phyloP scores from a whole-genome alignment of 768 basidiomycete genomes.

The Lyophyllum atratum region DNA sequence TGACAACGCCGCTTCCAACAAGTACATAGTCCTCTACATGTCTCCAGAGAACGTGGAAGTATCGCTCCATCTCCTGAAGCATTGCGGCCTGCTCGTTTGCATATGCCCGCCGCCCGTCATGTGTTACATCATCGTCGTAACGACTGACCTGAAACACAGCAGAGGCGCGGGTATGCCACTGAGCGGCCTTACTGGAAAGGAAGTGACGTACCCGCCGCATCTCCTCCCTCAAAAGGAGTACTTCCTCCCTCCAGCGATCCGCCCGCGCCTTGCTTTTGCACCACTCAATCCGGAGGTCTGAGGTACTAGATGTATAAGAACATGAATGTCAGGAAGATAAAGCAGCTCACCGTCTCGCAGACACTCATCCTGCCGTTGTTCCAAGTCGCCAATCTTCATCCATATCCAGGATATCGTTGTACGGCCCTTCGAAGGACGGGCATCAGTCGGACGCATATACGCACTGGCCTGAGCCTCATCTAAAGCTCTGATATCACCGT shows the following conservation, averaged over 20 bases:
- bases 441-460: no score
- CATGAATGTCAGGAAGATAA: no score
- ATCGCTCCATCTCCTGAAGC: neutral
- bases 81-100: neutral
- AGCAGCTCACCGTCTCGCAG: no score
- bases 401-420: no score
- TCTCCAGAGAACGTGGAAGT: neutral
- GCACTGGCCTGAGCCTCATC: neutral
- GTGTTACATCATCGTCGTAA: neutral
- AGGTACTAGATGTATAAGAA: no score
- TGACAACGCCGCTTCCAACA: neutral
- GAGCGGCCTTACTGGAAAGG: neutral
- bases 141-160: neutral
- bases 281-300: conserved; percentile 13
- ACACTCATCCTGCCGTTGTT: no score
- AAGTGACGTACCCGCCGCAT: neutral
- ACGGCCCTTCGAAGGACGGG: no score
- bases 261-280: conserved; percentile 8
- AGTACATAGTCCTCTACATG: neutral
- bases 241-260: neutral
- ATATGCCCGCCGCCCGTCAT: neutral
- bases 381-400: no score
- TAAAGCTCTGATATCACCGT: conserved; percentile 13
- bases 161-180: neutral
- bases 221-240: neutral